Conservation (phyloP, 345 rosid species). For the Erucastrum elatum region DNA sequence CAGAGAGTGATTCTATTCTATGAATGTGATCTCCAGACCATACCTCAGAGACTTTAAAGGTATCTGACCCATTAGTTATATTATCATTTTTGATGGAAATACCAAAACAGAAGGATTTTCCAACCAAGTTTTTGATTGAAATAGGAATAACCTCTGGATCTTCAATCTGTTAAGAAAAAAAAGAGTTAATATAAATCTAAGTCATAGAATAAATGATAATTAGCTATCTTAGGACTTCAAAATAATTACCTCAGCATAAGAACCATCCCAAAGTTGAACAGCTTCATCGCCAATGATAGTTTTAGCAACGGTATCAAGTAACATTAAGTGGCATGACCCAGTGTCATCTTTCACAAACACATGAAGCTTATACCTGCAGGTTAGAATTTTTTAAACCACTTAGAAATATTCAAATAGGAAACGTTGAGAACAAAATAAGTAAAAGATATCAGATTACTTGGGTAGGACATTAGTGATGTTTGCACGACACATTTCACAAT, state of each 20-base stretch:
- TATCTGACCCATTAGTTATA: neutral
- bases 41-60: neutral
- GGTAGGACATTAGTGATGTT: neutral
- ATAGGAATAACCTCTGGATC: neutral
- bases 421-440: too few relatives aligned
- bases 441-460: neutral
- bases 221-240: neutral
- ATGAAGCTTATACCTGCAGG: neutral
- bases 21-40: neutral
- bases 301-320: neutral
- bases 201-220: too few relatives aligned
- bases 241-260: neutral
- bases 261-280: neutral
- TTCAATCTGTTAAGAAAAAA: neutral
- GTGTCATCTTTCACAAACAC: neutral
- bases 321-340: neutral
- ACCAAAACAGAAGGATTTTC: neutral
- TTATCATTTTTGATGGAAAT: neutral
- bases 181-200: too few relatives aligned
- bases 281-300: neutral
- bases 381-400: neutral
- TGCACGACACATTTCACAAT: neutral
- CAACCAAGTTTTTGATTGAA: neutral
- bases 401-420: too few relatives aligned
- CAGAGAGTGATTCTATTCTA: neutral